These are phyloP conservation scores for Coleophoma cylindrospora DNA, from an alignment of 2,329 filamentous ascomycete species.

Conservation along the genomic window DNA sequence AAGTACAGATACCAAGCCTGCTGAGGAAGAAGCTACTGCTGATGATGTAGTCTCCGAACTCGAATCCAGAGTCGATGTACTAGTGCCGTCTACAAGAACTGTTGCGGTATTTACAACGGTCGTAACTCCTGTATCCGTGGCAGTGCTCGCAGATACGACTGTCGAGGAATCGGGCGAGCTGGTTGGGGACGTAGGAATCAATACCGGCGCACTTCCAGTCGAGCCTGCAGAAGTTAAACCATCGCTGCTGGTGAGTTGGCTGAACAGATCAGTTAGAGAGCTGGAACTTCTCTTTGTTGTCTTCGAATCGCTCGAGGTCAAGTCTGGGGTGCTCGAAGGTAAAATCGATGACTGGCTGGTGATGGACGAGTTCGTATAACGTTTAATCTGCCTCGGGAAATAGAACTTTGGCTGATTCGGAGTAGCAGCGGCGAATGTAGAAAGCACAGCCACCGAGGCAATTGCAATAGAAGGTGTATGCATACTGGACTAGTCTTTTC, in stretches of 20 bases:
- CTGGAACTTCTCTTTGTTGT: conserved; percentile 8
- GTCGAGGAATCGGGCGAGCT: neutral
- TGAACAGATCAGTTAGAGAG: conserved; percentile 13
- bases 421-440: conserved; percentile 39
- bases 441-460: conserved; percentile 43
- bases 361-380: conserved; percentile 23
- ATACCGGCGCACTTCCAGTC: neutral
- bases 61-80: neutral
- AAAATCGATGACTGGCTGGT: conserved; percentile 8
- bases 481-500: conserved; percentile 36
- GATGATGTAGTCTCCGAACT: neutral
- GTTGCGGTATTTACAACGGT: conserved; percentile 6
- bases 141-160: neutral
- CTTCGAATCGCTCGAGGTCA: neutral
- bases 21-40: neutral
- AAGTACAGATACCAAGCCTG: neutral
- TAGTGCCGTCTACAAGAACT: neutral
- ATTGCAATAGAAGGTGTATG: conserved; percentile 42
- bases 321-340: conserved; percentile 8
- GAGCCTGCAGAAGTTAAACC: neutral
- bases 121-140: conserved; percentile 2
- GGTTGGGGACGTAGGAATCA: neutral
- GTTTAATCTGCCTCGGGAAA: conserved; percentile 51
- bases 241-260: neutral
- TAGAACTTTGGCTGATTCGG: conserved; percentile 47